Evolutionary conservation across 2,329 filamentous ascomycete species (phyloP), one percentile per base, ranked within the genome.

Genomic region (Metarhizium humberi): DNA sequence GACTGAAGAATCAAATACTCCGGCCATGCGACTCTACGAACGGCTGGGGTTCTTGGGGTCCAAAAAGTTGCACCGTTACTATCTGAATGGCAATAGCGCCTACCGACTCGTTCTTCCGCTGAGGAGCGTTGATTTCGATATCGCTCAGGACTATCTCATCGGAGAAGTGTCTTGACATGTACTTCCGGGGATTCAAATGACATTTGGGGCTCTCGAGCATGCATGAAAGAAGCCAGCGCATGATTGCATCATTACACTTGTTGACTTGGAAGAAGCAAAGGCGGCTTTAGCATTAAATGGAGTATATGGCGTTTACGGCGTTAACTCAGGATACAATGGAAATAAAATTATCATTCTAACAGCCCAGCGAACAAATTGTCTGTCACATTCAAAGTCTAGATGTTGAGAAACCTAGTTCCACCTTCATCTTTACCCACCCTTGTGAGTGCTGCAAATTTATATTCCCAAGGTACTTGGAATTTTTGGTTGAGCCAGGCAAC

Each of bases 31-130:
- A 60, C 75, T 99, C 10, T 99, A 99, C 71, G 92, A 99, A 70
- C 80, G 91, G 1, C 77, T 99, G 7, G 94, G 94, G 0, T 99
- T 99, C 66, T 71, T 97, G 25, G 80, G 92, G 52, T 95, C 90
- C 57, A 99, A 99, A 72, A 88, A 91, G 58, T 73, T 99, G 53
- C 92, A 97, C 71, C 80, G 94, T 47, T 99, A 99, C 68, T 99
- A 99, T 64, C 75, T 99, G 45, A 99, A 97, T 66, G 94, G 94
- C 11, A 99, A 90, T 68, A 95, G 91, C 55, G 94, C 94, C 2
- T 99, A 94, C 69, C 81, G 94, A 46, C 76, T 99, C 52, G 85
- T 97, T 6, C 71, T 99, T 42, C 86, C 92, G 59, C 73, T 96
- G 53, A 92, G 87, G 67, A 64, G 73, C 3, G 60, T 74, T 42